These are phyloP conservation scores for Taiozyma sp. DNA, from an alignment of 1,139 yeast species.

Conservation along the genomic window DNA sequence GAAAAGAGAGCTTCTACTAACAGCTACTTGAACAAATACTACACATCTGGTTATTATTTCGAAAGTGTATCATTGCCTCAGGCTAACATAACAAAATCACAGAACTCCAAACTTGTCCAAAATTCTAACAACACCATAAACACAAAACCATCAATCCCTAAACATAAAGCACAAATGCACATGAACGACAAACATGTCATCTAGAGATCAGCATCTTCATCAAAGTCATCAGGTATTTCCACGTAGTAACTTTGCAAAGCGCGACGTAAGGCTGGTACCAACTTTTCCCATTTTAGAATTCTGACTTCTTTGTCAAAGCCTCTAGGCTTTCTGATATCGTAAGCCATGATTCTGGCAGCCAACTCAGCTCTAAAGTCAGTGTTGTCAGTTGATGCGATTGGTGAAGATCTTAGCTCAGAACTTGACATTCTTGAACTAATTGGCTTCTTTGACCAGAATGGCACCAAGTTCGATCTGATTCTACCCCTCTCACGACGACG, in stretches of 20 bases:
- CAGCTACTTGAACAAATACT: not conserved
- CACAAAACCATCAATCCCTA: not conserved
- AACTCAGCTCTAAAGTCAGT: constrained; percentile 45
- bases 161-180: not conserved
- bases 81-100: not conserved
- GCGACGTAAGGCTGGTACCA: constrained; percentile 53
- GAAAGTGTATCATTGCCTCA: not conserved
- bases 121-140: not conserved
- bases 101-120: not conserved
- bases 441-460: constrained; percentile 63
- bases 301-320: constrained; percentile 66
- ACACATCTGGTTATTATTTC: not conserved
- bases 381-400: constrained; percentile 7
- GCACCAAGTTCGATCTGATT: constrained; percentile 57
- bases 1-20: no score
- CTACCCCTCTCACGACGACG: constrained; percentile 54
- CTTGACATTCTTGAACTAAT: constrained; percentile 42
- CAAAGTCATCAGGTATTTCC: constrained; percentile 34
- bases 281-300: constrained; percentile 54
- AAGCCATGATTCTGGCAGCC: constrained; percentile 62
- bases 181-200: not conserved
- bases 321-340: constrained; percentile 55
- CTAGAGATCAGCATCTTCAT: constrained; percentile 3
- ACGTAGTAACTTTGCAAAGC: constrained; percentile 62
- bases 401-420: constrained; percentile 17